These are phyloP conservation scores for Hydnum rufescens DNA, from an alignment of 768 basidiomycete species.

Conservation along the genomic window DNA sequence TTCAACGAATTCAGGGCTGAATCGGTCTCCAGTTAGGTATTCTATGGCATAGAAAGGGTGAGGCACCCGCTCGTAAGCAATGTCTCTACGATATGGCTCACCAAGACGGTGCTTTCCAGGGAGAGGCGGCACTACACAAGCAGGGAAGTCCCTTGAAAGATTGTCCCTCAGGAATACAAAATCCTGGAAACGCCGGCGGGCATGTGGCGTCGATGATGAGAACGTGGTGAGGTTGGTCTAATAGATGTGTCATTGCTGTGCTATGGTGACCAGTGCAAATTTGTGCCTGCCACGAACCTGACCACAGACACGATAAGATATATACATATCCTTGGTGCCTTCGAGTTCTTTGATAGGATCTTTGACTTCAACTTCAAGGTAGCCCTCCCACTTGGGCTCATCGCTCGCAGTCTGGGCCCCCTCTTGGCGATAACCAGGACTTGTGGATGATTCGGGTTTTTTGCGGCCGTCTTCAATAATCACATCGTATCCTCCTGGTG, in stretches of 20 bases:
- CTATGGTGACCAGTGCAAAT: not conserved
- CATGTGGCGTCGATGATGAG: conserved; percentile 48
- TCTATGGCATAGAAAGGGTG: conserved; percentile 27
- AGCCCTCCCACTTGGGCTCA: conserved; percentile 83
- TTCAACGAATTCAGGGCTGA: conserved; percentile 95
- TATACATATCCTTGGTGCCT: conserved; percentile 93
- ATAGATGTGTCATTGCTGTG: not conserved
- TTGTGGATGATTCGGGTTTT: conserved; percentile 43
- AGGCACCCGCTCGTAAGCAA: not conserved
- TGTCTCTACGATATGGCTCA: conserved; percentile 20
- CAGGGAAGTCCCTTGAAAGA: conserved; percentile 79
- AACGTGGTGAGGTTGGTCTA: conserved; percentile 86
- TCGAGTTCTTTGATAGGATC: conserved; percentile 93
- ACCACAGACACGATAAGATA: conserved; percentile 79
- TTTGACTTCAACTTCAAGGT: conserved; percentile 60
- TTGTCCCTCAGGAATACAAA: conserved; percentile 87
- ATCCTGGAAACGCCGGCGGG: conserved; percentile 86
- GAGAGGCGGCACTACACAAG: conserved; percentile 91
- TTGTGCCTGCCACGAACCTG: conserved; percentile 33
- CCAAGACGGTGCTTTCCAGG: conserved; percentile 95
- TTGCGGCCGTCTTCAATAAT: conserved; percentile 62
- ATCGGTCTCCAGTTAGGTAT: conserved; percentile 93
- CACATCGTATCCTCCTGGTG: conserved; percentile 22
- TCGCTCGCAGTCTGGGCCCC: not conserved
- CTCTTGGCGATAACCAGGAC: conserved; percentile 20